These are phyloP conservation scores for Coemansia sp. DNA, from an alignment of 192 early-diverging fungal species.

Conservation along the genomic window DNA sequence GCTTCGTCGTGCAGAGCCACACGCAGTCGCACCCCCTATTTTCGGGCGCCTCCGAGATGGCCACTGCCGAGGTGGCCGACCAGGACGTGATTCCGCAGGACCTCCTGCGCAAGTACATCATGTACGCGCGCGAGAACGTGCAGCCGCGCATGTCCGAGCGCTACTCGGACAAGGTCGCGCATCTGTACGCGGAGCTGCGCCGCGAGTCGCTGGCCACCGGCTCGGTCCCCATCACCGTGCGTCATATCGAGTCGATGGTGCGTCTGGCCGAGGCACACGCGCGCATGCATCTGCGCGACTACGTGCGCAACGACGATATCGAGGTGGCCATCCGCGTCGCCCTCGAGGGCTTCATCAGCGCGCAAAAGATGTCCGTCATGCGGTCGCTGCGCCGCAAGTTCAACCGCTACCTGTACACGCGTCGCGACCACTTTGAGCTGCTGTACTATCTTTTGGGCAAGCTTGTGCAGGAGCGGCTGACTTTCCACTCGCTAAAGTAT, in stretches of 20 bases:
- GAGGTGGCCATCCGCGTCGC: conserved; percentile 90
- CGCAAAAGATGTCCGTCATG: conserved; percentile 94
- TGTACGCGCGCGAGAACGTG: conserved; percentile 78
- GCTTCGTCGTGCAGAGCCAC: conserved; percentile 93
- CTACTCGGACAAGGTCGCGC: conserved; percentile 84
- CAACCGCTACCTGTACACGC: conserved; percentile 75
- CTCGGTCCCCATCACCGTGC: conserved; percentile 84
- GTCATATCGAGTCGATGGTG: conserved; percentile 85
- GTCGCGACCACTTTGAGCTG: conserved; percentile 79
- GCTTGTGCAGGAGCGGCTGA: conserved; percentile 72
- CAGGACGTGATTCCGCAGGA: conserved; percentile 71
- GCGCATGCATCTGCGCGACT: conserved; percentile 92
- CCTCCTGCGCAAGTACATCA: conserved; percentile 81
- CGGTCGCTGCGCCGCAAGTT: conserved; percentile 78
- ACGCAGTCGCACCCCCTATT: conserved; percentile 83
- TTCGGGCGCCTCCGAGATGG: conserved; percentile 15
- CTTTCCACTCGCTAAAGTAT: conserved; percentile 66
- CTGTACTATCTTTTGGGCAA: conserved; percentile 72
- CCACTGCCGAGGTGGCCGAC: conserved; percentile 28
- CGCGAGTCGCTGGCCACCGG: conserved; percentile 79
- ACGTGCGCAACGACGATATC: conserved; percentile 86
- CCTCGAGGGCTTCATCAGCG: conserved; percentile 84
- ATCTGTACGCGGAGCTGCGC: conserved; percentile 89
- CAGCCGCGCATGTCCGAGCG: conserved; percentile 79
- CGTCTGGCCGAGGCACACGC: conserved; percentile 87